These are phyloP conservation scores for Candida sp. DNA, from an alignment of 1,139 yeast genomes.

Conservation along the genomic window DNA sequence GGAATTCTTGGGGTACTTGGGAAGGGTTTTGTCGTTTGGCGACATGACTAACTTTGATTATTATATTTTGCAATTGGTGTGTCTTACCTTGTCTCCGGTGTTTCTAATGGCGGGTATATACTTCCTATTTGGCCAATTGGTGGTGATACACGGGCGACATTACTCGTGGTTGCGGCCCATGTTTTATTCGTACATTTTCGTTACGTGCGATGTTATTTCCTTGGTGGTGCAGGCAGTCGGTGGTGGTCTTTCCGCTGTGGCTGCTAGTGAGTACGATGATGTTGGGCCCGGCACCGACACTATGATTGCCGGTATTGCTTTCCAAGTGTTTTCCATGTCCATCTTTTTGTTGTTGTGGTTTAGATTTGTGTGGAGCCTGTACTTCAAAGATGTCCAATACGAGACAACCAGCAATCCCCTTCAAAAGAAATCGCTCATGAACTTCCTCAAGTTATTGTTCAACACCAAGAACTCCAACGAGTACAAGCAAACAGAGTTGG, in stretches of 20 bases:
- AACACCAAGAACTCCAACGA: conserved; percentile 22
- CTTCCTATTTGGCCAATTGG: conserved; percentile 70
- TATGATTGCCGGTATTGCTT: conserved; percentile 82
- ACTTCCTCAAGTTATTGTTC: conserved; percentile 26
- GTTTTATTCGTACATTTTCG: conserved; percentile 71
- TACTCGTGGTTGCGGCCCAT: conserved; percentile 70
- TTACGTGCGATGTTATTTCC: conserved; percentile 66
- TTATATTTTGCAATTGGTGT: conserved; percentile 67
- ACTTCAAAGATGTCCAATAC: conserved; percentile 22
- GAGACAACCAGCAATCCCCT: conserved; percentile 3
- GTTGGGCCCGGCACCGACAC: conserved; percentile 63
- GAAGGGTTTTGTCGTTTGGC: conserved; percentile 55
- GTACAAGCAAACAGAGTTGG: conserved; percentile 26
- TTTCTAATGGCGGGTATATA: conserved; percentile 89
- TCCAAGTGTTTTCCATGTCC: conserved; percentile 79
- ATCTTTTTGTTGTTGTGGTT: conserved; percentile 61
- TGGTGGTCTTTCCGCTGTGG: conserved; percentile 74
- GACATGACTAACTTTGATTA: conserved; percentile 42
- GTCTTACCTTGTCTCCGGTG: conserved; percentile 83
- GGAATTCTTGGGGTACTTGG: conserved; percentile 68
- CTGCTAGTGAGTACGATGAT: conserved; percentile 36
- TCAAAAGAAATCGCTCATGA: conserved; percentile 12
- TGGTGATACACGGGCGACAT: conserved; percentile 66
- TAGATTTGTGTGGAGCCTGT: conserved; percentile 51
- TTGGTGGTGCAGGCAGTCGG: conserved; percentile 81